phyloP scores from a whole-genome alignment of 257 asterid genomes.

The Cinchona pubescens region DNA sequence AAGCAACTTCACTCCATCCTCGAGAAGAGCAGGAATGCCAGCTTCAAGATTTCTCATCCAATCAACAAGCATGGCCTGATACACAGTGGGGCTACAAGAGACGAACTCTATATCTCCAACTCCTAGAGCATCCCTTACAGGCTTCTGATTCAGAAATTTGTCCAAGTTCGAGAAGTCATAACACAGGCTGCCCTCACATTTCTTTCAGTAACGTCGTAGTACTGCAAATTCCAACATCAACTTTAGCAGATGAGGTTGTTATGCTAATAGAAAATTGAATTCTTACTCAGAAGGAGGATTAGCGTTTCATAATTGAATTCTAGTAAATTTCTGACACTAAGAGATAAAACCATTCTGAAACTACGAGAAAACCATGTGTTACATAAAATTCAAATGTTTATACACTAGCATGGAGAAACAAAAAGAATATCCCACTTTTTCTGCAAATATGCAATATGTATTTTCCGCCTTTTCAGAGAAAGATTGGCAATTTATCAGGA shows the following conservation, averaged over 20 bases:
- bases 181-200: slow-evolving; percentile 71
- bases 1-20: slow-evolving; percentile 63
- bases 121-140: slow-evolving; percentile 56
- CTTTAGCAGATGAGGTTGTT: not conserved
- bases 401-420: not conserved
- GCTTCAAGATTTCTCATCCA: slow-evolving; percentile 87
- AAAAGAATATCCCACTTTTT: not conserved
- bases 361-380: not conserved
- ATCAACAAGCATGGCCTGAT: slow-evolving; percentile 76
- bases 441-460: not conserved
- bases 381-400: not conserved
- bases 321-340: not conserved
- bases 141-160: slow-evolving; percentile 52
- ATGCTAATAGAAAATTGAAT: too few relatives aligned
- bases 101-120: slow-evolving; percentile 72
- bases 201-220: slow-evolving; percentile 63
- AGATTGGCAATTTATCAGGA: not conserved
- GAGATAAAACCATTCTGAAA: not conserved
- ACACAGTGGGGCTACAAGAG: slow-evolving; percentile 62
- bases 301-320: not conserved
- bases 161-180: slow-evolving; percentile 80
- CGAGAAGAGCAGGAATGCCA: slow-evolving; percentile 72
- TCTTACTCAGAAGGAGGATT: not conserved
- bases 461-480: not conserved
- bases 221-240: slow-evolving; percentile 36